phyloP scores from a whole-genome alignment of 192 early-diverging fungal species.

The Linnemannia zychae region DNA sequence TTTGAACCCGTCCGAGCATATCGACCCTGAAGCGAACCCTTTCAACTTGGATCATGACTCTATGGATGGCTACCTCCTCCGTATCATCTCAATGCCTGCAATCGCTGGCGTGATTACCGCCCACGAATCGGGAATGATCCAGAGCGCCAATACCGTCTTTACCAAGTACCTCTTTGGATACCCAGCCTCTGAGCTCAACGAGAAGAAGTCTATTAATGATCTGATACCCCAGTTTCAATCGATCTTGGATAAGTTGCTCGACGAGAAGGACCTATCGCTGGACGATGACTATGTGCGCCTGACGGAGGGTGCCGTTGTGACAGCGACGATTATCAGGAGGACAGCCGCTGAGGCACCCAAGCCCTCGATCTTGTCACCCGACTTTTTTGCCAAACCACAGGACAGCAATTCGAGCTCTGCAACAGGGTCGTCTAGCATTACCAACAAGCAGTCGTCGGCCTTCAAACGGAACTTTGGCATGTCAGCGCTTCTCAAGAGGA shows the following conservation, averaged over 20 bases:
- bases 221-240: conserved; percentile 70
- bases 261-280: conserved; percentile 30
- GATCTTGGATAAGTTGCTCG: conserved; percentile 58
- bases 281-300: conserved; percentile 42
- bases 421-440: neutral
- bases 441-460: conserved; percentile 24
- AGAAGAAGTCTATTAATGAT: conserved; percentile 64
- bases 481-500: conserved; percentile 41
- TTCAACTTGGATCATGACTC: conserved; percentile 29
- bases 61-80: conserved; percentile 53
- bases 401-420: conserved; percentile 9
- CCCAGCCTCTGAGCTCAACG: conserved; percentile 59
- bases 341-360: conserved; percentile 49
- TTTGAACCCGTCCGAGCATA: conserved; percentile 37
- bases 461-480: conserved; percentile 54
- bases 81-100: conserved; percentile 72
- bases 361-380: conserved; percentile 50
- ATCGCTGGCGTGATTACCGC: conserved; percentile 74
- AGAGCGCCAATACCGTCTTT: conserved; percentile 69
- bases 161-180: conserved; percentile 77
- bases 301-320: conserved; percentile 57
- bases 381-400: conserved; percentile 46
- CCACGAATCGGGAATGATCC: conserved; percentile 64
- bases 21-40: conserved; percentile 33
- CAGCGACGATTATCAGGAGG: conserved; percentile 52